These are phyloP conservation scores for Allium cepa DNA, from an alignment of 106 monocot species.

Conservation along the genomic window DNA sequence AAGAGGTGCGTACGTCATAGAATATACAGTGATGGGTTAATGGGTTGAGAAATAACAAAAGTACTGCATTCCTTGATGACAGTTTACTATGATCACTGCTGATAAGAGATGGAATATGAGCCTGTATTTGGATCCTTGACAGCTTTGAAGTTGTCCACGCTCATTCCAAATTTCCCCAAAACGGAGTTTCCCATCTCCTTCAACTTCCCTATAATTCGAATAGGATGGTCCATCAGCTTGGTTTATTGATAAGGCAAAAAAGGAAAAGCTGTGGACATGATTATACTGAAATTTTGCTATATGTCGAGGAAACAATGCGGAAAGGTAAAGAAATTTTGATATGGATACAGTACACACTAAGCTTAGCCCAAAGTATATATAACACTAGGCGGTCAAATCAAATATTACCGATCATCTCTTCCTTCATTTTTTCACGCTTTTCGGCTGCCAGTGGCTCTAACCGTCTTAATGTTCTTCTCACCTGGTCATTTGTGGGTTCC, in stretches of 20 bases:
- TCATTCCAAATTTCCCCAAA: conserved; percentile 92
- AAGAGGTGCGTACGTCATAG: no score
- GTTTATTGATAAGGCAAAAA: no score
- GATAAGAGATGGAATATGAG: conserved; percentile 79
- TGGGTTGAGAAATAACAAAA: no score
- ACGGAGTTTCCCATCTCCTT: conserved; percentile 90
- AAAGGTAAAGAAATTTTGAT: no score
- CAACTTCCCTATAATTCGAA: conserved; percentile 53
- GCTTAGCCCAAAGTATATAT: no score
- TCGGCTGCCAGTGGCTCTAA: conserved; percentile 88
- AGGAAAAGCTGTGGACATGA: no score
- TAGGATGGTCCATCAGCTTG: no score
- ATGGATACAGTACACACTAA: no score
- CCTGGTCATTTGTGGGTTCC: conserved; percentile 79
- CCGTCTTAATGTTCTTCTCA: conserved; percentile 40
- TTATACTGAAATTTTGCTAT: no score
- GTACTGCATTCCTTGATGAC: no score
- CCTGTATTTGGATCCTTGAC: conserved; percentile 93
- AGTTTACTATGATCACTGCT: conserved; percentile 28
- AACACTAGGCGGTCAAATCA: not conserved
- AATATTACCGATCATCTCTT: conserved; percentile 92
- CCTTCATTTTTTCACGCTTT: conserved; percentile 96
- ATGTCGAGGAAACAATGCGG: no score
- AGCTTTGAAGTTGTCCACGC: conserved; percentile 86
- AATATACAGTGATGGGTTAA: no score